These are phyloP conservation scores for Fusarium lateritium DNA, from an alignment of 2,329 filamentous ascomycete genomes.

Conservation along the genomic window DNA sequence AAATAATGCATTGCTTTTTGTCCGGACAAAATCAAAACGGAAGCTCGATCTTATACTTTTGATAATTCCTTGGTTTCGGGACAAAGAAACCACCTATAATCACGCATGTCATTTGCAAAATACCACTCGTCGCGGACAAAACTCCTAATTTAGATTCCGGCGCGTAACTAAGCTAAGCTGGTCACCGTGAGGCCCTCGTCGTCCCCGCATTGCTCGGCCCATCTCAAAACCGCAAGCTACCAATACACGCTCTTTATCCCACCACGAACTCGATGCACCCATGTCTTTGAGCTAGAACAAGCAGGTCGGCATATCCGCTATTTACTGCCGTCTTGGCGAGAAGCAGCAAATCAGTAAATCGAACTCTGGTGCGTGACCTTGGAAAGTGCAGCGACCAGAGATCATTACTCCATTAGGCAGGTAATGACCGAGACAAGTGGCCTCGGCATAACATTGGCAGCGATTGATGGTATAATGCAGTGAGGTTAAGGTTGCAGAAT, in stretches of 20 bases:
- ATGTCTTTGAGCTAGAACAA: constrained; percentile 21
- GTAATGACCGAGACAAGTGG: constrained; percentile 2
- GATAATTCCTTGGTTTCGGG: constrained; percentile 7
- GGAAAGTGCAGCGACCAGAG: background rate
- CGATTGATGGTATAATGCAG: background rate
- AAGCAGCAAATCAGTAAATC: constrained; percentile 28
- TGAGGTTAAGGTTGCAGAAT: background rate
- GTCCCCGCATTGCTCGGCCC: constrained; percentile 30
- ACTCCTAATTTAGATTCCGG: constrained; percentile 19
- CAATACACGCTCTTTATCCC: constrained; percentile 20
- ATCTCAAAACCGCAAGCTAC: constrained; percentile 6
- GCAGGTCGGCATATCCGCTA: constrained; percentile 11
- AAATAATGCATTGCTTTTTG: background rate
- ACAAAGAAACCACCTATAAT: background rate
- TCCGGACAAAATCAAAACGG: constrained; percentile 2
- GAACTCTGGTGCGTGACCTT: constrained; percentile 26
- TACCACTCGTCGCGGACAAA: constrained; percentile 12
- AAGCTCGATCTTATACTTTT: background rate
- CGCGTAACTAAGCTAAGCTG: constrained; percentile 1
- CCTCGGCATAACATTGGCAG: constrained; percentile 3
- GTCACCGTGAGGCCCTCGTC: constrained; percentile 6
- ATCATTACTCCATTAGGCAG: constrained; percentile 40
- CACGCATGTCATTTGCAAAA: constrained; percentile 11
- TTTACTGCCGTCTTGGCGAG: constrained; percentile 1
- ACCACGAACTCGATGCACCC: constrained; percentile 31